Percentiles rank a stretch among this genome's conserved stretches.
Conservation (phyloP, 495 filamentous ascomycete genomes). For the Penicillium lividum region DNA sequence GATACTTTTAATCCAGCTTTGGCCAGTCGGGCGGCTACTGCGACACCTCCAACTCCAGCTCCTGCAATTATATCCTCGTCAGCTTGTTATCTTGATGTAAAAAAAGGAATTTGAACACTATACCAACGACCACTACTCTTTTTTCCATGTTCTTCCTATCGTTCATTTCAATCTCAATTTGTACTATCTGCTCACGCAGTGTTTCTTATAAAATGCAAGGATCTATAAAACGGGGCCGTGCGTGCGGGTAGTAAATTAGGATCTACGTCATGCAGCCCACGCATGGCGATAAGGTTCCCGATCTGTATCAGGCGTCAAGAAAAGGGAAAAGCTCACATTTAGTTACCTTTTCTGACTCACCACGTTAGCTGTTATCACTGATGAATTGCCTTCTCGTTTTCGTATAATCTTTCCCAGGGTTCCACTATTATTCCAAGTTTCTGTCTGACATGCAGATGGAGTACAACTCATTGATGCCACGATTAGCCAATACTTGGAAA, state of each 20-base stretch:
- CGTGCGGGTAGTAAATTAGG: background rate
- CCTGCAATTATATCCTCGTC: background rate
- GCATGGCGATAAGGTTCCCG: background rate
- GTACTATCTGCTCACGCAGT: too few relatives aligned
- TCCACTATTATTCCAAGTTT: background rate
- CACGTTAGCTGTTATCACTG: background rate
- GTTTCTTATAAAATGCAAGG: background rate
- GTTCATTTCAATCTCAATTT: background rate
- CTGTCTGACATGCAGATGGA: background rate
- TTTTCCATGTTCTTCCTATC: background rate
- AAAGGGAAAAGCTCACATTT: background rate
- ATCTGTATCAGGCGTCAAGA: background rate
- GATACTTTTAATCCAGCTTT: slow-evolving; percentile 8
- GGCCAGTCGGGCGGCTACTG: slow-evolving; percentile 9
- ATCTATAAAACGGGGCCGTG: background rate
- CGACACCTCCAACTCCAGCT: slow-evolving; percentile 10
- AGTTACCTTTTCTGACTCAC: background rate
- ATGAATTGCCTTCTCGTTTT: background rate
- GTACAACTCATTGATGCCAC: background rate
- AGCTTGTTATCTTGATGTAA: background rate
- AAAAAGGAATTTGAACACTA: background rate
- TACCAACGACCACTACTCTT: background rate
- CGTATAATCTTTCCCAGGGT: background rate
- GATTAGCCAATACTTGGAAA: background rate
- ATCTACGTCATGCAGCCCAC: background rate